Evolutionary conservation across 177 flowering plant genomes (phyloP), one percentile per base, ranked within the genome.

Genomic region (Telopea speciosissima): DNA sequence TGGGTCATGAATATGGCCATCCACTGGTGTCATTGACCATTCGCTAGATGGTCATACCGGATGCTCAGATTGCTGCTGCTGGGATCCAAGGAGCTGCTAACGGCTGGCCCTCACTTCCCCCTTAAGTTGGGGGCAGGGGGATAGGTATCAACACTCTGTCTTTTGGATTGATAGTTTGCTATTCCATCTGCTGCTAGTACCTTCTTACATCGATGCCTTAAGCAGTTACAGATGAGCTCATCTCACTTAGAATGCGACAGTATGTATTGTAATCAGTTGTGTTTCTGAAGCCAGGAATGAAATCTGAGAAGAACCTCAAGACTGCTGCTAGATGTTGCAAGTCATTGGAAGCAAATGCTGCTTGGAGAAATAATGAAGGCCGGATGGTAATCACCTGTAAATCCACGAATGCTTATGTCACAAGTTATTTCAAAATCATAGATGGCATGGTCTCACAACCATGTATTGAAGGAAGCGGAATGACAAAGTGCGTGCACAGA

Each of bases 311-410:
- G 80, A 93, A 93, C 69, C 98, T 88, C 70, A 95, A 74, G 24
- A 91, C 90, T 44, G 99, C 89, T 60, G 97, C 96, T 24, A 95
- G 73, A 70, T 83, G 93, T 73, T 89, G 95, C 0, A 89, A 73
- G 75, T 95, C 85, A 64, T 85, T 89, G 36, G 99, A 85, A 11
- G 91, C 78, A 62, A 81, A 80, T 52, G 98, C 98, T 26, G 97
- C 89, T 76, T 91, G 91, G 24, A 95, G 96, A 82, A 93, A 95
- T 84, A 95, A 74, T 19, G 95, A 84, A 1, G 99, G 95, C 74
- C 85, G 87, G 66, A 92, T 74, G 9, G 89, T 78, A 52, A 71
- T 79, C 25, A 95, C 99, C 99, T 95, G 90, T 67, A 75, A 72
- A 62, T 52, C 3, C 72, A 58, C 67, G 36, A 64, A 69, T 3